Evolutionary conservation across 352 stramenopile genomes (phyloP), one percentile per base, ranked within the genome.

Genomic region (Pythium aphanidermatum): DNA sequence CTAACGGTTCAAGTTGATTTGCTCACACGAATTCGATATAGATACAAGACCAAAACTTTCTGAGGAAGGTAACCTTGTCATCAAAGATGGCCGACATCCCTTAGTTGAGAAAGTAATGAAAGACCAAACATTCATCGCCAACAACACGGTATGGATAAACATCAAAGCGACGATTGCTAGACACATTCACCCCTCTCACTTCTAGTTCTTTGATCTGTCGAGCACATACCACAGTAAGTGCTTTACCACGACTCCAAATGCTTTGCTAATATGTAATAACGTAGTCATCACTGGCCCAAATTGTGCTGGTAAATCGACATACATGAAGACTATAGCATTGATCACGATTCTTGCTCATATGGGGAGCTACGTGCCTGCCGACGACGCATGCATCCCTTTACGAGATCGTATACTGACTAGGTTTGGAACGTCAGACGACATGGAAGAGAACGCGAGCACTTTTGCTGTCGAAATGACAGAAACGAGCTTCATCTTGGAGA

Each of bases 401-500:
- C 64, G 83, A 25, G 79, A 95, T 54, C 69, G 86, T 2, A 88
- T 97, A n/a, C 85, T 94, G 35, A 95, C 90, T 11, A 70, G 89
- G 37, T 93, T 97, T 32, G 87, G 86, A 9, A 97, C 87, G 6
- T 89, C 82, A 3, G 90, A 97, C 39, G 86, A 96, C 45, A 95
- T 97, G 75, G 89, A 97, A 65, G 85, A 95, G 55, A 97, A 96
- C 52, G 63, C 89, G 14, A 96, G 84, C 41, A 95, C 87, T 4
- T 97, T 97, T 54, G 71, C 69, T 10, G 74, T 96, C 21, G 90
- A 97, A 46, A 97, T 97, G 90, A 83, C 74, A 0, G 87, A 96
- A 46, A 86, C 72, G 2, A 82, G 83, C 8, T 92, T 94, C 51
- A 90, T 94, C 2, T 53, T 96, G 16, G 82, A 94, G 48, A 65